Evolutionary conservation across 2,329 filamentous ascomycete species (phyloP), one percentile per base, ranked within the genome.

Genomic region (Xylariaceae sp.): DNA sequence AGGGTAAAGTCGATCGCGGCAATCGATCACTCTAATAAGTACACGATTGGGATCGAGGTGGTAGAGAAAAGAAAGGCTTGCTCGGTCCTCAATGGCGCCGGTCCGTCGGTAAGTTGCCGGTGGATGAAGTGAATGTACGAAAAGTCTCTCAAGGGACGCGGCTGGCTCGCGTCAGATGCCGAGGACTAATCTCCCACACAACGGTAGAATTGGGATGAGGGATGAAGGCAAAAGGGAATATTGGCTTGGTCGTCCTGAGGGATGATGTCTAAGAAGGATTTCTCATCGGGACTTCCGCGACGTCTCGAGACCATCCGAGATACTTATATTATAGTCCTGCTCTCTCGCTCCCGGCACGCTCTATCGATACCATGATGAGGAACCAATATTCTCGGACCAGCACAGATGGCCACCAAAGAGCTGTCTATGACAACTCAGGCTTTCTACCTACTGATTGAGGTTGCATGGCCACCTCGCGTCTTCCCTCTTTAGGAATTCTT

Each of bases 381-480:
- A 64, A 62, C 61, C 8, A 67, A 65, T 65, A 63, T 68, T 64
- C 65, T 68, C 67, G 66, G 63, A 66, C 64, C 64, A 64, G 51
- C 64, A 64, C 65, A 64, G 65, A 63, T 65, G 66, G 66, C 63
- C 61, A 62, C 47, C 56, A 63, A 55, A 63, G 64, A 68, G 66
- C 68, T 66, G 68, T 66, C 64, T 59, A 67, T 67, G 66, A 69
- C 67, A 67, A 68, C 67, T 66, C 68, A 70, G 63, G 65, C 66
- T 67, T 62, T 67, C 67, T 70, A 61, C 60, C 66, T 71, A 62
- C 62, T 66, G 63, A 67, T 70, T 70, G 67, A 67, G 70, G 69
- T 72, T 71, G 66, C 70, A 72, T 71, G 68, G 68, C 65, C 66
- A 71, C 65, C 67, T 66, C 63, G 60, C 68, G 65, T 64, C 63